phyloP scores from a whole-genome alignment of 257 asterid species.

The Buddleja alternifolia region DNA sequence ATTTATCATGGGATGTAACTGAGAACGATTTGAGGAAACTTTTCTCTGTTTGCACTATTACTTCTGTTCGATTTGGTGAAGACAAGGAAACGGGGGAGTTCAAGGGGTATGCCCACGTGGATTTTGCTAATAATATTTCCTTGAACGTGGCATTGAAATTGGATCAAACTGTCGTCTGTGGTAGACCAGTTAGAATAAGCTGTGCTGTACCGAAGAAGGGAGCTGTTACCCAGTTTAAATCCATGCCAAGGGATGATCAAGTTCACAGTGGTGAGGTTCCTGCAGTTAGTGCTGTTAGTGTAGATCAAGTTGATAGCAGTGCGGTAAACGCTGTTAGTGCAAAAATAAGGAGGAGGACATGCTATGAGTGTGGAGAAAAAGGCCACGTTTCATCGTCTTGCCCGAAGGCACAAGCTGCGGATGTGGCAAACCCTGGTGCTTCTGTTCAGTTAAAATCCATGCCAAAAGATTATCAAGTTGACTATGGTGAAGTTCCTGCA shows the following conservation, averaged over 20 bases:
- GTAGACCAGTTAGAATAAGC: slow-evolving; percentile 79
- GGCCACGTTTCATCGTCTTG: slow-evolving; percentile 87
- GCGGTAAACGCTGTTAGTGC: slow-evolving; percentile 47
- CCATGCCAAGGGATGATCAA: slow-evolving; percentile 31
- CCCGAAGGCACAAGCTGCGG: slow-evolving; percentile 60
- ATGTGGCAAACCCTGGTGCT: slow-evolving; percentile 36
- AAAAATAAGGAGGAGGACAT: slow-evolving; percentile 80
- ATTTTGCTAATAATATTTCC: slow-evolving; percentile 68
- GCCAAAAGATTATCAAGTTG: slow-evolving; percentile 30
- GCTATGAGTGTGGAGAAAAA: slow-evolving; percentile 83
- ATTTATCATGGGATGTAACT: slow-evolving; percentile 83
- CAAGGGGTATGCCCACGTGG: slow-evolving; percentile 87
- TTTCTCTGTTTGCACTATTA: slow-evolving; percentile 56
- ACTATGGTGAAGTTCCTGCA: neutral
- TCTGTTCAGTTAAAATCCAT: slow-evolving; percentile 30
- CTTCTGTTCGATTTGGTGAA: slow-evolving; percentile 77
- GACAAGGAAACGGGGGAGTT: slow-evolving; percentile 88
- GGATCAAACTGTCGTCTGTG: slow-evolving; percentile 74
- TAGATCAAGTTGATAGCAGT: slow-evolving; percentile 29
- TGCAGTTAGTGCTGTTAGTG: slow-evolving; percentile 11
- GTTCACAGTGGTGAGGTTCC: slow-evolving; percentile 16
- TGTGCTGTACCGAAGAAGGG: slow-evolving; percentile 74
- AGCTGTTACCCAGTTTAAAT: slow-evolving; percentile 30
- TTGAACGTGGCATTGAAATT: slow-evolving; percentile 63
- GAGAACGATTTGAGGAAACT: slow-evolving; percentile 73